Percentiles rank a stretch among this genome's conserved stretches.
phyloP scores from a whole-genome alignment of 106 monocot species.

The Dendrobium chrysotoxum region DNA sequence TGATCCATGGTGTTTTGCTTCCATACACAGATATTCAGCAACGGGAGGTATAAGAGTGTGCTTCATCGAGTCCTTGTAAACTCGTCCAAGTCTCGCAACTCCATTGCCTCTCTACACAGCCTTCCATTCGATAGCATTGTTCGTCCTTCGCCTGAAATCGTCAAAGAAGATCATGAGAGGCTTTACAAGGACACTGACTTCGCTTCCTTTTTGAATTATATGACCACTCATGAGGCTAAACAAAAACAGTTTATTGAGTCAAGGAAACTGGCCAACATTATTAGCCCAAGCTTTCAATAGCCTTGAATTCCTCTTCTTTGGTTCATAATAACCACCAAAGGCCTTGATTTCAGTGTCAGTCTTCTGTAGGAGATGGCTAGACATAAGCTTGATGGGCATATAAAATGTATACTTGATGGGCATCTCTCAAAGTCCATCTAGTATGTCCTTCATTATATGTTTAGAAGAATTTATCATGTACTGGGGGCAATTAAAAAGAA shows the following conservation, averaged over 20 bases:
- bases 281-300: background rate
- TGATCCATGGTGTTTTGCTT: too few relatives aligned
- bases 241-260: slow-evolving; percentile 76
- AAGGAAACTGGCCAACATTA: slow-evolving; percentile 30
- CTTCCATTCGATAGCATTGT: slow-evolving; percentile 46
- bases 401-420: too few relatives aligned
- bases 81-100: slow-evolving; percentile 37
- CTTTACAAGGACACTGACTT: slow-evolving; percentile 73
- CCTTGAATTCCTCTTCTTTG: background rate
- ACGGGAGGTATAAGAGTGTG: slow-evolving; percentile 82
- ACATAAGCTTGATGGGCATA: too few relatives aligned
- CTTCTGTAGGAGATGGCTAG: too few relatives aligned
- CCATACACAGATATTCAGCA: slow-evolving; percentile 72
- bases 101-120: slow-evolving; percentile 79
- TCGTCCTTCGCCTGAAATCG: slow-evolving; percentile 40
- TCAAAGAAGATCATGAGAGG: slow-evolving; percentile 33
- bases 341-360: too few relatives aligned
- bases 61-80: slow-evolving; percentile 81
- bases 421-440: too few relatives aligned
- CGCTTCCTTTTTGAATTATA: slow-evolving; percentile 54
- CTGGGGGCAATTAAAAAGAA: too few relatives aligned
- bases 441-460: too few relatives aligned
- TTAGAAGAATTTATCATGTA: too few relatives aligned
- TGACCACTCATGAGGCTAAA: slow-evolving; percentile 34
- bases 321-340: too few relatives aligned